phyloP scores from a whole-genome alignment of 2,329 filamentous ascomycete species.

The Tolypocladium pustulatum region DNA sequence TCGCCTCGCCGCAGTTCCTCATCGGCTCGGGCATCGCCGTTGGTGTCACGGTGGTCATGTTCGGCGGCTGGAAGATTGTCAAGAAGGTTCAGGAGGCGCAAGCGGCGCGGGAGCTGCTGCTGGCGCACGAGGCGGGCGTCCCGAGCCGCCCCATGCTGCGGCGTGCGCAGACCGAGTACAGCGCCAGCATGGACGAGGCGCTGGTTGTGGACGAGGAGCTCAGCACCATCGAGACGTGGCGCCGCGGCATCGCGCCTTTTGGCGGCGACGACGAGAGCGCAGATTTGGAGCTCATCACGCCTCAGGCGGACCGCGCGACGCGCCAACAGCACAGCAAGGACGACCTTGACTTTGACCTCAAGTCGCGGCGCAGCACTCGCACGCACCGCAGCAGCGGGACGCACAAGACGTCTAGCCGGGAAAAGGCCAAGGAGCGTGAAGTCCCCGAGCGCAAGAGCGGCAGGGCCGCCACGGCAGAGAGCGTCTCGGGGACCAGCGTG shows the following conservation, averaged over 20 bases:
- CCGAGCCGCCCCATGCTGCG: constrained; percentile 14
- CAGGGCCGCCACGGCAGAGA: constrained; percentile 9
- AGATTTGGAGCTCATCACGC: constrained; percentile 48
- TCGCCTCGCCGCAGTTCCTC: constrained; percentile 86
- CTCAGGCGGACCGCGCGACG: constrained; percentile 39
- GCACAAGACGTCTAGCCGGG: constrained; percentile 6
- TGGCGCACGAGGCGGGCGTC: constrained; percentile 13
- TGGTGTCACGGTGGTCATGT: constrained; percentile 89
- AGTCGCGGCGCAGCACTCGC: constrained; percentile 22
- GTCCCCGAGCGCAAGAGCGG: constrained; percentile 1
- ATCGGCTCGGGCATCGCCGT: constrained; percentile 84
- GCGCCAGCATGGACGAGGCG: constrained; percentile 38
- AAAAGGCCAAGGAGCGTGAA: constrained; percentile 11
- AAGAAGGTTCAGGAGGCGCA: constrained; percentile 58
- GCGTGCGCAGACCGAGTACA: constrained; percentile 18
- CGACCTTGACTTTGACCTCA: constrained; percentile 24
- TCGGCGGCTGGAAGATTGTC: constrained; percentile 95
- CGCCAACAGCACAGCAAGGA: constrained; percentile 22
- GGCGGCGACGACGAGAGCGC: constrained; percentile 33
- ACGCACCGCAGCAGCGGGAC: constrained; percentile 15
- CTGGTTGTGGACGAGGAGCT: constrained; percentile 47
- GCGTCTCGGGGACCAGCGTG: constrained; percentile 21
- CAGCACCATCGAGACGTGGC: constrained; percentile 48
- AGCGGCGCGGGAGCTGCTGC: constrained; percentile 15
- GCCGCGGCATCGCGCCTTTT: constrained; percentile 40